Conservation (phyloP, 345 rosid genomes). For the Aethionema arabicum region DNA sequence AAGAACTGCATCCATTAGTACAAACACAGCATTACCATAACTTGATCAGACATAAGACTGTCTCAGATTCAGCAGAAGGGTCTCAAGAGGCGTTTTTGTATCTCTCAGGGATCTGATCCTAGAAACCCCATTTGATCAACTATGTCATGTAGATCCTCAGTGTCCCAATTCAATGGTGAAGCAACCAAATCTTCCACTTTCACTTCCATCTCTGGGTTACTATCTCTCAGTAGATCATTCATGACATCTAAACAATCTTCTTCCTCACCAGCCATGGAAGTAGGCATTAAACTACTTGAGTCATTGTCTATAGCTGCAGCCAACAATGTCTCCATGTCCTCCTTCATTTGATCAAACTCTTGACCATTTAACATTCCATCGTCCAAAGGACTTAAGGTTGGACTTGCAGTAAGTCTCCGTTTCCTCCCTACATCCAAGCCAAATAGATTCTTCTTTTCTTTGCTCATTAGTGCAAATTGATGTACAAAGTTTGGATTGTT, state of each 20-base stretch:
- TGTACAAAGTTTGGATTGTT: slow-evolving; percentile 52
- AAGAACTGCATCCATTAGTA: too few species aligned
- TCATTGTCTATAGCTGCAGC: slow-evolving; percentile 50
- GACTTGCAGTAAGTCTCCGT: slow-evolving; percentile 53
- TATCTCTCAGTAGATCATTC: slow-evolving; percentile 55
- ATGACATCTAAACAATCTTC: slow-evolving; percentile 41
- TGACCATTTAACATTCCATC: slow-evolving; percentile 28
- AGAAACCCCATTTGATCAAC: slow-evolving; percentile 71
- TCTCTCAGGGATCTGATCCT: slow-evolving; percentile 46
- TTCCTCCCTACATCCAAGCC: slow-evolving; percentile 53
- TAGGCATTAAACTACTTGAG: slow-evolving; percentile 42
- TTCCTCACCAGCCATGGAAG: slow-evolving; percentile 20
- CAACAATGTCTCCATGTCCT: slow-evolving; percentile 53
- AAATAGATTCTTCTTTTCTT: slow-evolving; percentile 37
- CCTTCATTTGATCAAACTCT: slow-evolving; percentile 30
- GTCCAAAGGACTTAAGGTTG: slow-evolving; percentile 49
- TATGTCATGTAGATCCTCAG: slow-evolving; percentile 51
- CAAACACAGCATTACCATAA: slow-evolving; percentile 5
- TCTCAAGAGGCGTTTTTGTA: not conserved
- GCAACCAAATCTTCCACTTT: slow-evolving; percentile 57
- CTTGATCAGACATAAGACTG: not conserved
- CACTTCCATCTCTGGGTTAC: slow-evolving; percentile 41
- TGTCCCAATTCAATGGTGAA: slow-evolving; percentile 53
- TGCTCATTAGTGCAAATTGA: slow-evolving; percentile 47
- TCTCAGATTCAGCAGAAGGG: not conserved